Base-by-base conservation (phyloP, 139 green algal species). In the Chlorella vulgaris region DNA sequence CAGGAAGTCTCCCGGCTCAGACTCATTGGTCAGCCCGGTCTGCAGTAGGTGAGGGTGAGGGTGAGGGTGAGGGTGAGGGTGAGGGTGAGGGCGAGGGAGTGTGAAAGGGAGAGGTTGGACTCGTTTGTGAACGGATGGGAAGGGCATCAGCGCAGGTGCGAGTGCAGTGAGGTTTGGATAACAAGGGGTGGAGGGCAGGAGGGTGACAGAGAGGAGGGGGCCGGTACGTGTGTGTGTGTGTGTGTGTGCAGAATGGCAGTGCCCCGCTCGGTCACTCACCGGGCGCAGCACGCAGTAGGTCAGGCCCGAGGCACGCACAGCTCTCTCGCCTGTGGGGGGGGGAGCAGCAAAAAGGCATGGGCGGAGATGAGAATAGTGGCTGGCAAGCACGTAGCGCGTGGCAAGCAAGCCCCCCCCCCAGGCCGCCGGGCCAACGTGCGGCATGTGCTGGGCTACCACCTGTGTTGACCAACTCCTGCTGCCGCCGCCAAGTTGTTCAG, bases 231-330 rank as follows among this genome's bases (percentile, higher is more conserved):
- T 10, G 47, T 24, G 47, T 10, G 47, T 15, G 47, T 43, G 26
- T 13, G 21, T 47, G 33, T 43, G 24, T n/a, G n/a, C n/a, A 22
- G 13, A 29, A 47, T 7, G 33, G 66, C 33, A n/a, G n/a, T n/a
- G n/a, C n/a, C n/a, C n/a, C n/a, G n/a, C n/a, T n/a, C n/a, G n/a
- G n/a, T n/a, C n/a, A n/a, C n/a, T n/a, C n/a, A n/a, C n/a, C n/a
- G 86, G 84, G 38, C 94, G 85, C 38, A 98, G 81, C 47, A 98
- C 84, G 5, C 79, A 82, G 86, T 97, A 98, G 7, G 92, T 82
- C 51, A 95, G 81, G 0, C 92, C 91, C 22, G 69, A 81, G 40
- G 69, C 73, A 2, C 93, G 81, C 67, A 96, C 61, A 1, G 93
- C 91, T 7, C 61, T 86, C 86, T 97, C 92, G 0, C 91, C 93